Conservation (phyloP, 257 asterid species). For the Galeopsis tetrahit region DNA sequence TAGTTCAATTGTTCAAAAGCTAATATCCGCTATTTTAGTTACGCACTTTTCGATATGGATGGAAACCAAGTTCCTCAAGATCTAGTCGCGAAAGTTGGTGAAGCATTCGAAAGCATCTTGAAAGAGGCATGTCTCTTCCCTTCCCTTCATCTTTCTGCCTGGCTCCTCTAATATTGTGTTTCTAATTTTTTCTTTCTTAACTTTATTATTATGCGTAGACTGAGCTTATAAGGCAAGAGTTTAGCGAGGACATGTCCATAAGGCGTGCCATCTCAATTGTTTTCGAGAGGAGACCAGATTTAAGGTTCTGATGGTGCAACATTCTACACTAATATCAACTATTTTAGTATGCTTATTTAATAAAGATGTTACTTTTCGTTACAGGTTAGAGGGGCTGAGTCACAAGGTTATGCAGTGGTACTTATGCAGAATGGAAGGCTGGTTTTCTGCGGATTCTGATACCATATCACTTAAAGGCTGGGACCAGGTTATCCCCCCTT, state of each 20-base stretch:
- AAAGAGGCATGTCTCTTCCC: constrained; percentile 67
- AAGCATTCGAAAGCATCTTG: constrained; percentile 82
- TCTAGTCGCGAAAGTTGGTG: constrained; percentile 79
- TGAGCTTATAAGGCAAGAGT: constrained; percentile 67
- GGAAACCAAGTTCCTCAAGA: constrained; percentile 93
- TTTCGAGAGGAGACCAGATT: constrained; percentile 83
- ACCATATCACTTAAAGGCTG: constrained; percentile 86
- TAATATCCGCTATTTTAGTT: constrained; percentile 43
- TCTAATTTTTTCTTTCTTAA: constrained; percentile 21
- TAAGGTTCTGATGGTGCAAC: constrained; percentile 50
- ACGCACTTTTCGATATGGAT: constrained; percentile 87
- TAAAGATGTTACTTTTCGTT: background rate
- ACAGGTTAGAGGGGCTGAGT: constrained; percentile 76
- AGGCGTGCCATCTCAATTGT: constrained; percentile 77
- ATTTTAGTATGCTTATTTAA: too few species aligned
- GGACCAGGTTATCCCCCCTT: constrained; percentile 72
- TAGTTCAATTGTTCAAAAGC: background rate
- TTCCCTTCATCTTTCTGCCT: constrained; percentile 6
- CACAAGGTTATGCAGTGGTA: constrained; percentile 95
- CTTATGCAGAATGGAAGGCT: constrained; percentile 96
- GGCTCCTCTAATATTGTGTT: background rate
- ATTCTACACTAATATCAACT: constrained; percentile 17
- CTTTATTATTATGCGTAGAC: constrained; percentile 51
- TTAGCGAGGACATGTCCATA: constrained; percentile 77
- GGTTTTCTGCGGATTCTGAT: constrained; percentile 98